Evolutionary conservation across 176 grass and related monocot genomes (phyloP), one percentile per base, ranked within the genome.

Genomic region (Alloteropsis semialata): DNA sequence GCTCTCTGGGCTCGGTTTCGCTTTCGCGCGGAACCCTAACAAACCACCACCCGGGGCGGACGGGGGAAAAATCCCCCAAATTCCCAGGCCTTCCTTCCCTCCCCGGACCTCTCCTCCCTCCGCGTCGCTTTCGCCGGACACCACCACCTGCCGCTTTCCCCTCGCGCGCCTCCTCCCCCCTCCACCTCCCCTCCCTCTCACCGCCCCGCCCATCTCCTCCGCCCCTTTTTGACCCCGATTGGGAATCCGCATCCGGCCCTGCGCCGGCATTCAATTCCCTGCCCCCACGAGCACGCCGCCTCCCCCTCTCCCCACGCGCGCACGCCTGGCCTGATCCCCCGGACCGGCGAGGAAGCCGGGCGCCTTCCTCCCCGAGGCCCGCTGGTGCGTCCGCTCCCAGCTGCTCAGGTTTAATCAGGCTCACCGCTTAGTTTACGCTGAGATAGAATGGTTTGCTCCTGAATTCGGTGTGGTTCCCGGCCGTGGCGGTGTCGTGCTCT

Each of bases 91-190:
- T 7, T 0, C 10, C 58, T 12, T n/a, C n/a, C n/a, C 54, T 8
- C 29, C 42, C 58, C 7, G 11, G 18, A 8, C 12, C 7, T 34
- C 46, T 3, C 10, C 19, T 14, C n/a, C 22, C 39, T 2, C 69
- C 38, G 65, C 65, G 83, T 90, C 84, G 88, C 88, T 90, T 86
- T 90, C 88, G 73, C 83, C 78, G 88, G 83, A 82, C 83, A 86
- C 83, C 83, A 86, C 79, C 87, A 57, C 75, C 81, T 65, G 71
- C 83, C 66, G 78, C 83, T 81, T 86, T 86, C 83, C 83, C 83
- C 63, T 39, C 53, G 12, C 53, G 55, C 55, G 7, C n/a, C 27
- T 10, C 14, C 13, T 22, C 1, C 11, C 6, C 22, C 10, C 30
- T 22, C n/a, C n/a, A 0, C 22, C 28, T 46, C 43, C 21, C 19